Percentiles rank a stretch among this genome's conserved stretches.
These are phyloP conservation scores for Fusarium fujikuroi DNA, from an alignment of 2,329 filamentous ascomycete genomes.

Conservation along the genomic window DNA sequence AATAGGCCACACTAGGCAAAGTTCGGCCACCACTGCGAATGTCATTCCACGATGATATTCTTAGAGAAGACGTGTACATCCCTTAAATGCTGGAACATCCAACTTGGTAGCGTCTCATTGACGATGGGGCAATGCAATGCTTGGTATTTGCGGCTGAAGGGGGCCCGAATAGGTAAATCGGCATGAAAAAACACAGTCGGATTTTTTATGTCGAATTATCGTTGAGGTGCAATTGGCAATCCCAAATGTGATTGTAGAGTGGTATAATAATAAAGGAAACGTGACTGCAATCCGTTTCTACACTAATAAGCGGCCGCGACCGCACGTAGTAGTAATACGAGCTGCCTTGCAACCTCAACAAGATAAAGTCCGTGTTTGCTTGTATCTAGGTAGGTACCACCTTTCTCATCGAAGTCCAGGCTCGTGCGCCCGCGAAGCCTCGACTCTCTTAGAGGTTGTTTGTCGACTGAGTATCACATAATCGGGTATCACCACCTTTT, in stretches of 20 bases:
- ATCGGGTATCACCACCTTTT: slow-evolving; percentile 64
- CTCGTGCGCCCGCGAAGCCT: slow-evolving; percentile 21
- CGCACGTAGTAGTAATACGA: background rate
- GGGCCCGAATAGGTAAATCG: background rate
- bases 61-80: slow-evolving; percentile 12
- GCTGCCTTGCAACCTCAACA: background rate
- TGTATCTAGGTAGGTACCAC: background rate
- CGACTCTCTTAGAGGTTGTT: slow-evolving; percentile 38
- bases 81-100: background rate
- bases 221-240: background rate
- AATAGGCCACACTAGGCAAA: slow-evolving; percentile 27
- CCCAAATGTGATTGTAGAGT: background rate
- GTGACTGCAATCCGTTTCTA: background rate
- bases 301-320: background rate
- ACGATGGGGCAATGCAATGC: background rate
- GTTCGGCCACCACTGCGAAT: slow-evolving; percentile 28
- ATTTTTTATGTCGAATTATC: background rate
- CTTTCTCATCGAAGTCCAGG: slow-evolving; percentile 6
- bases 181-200: background rate
- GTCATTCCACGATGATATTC: slow-evolving; percentile 17
- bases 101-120: background rate
- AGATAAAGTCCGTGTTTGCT: background rate
- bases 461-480: slow-evolving; percentile 70
- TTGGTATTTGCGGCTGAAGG: background rate
- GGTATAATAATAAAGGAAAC: background rate